phyloP scores from a whole-genome alignment of 805 yeast species.

The Candida morakotiae region DNA sequence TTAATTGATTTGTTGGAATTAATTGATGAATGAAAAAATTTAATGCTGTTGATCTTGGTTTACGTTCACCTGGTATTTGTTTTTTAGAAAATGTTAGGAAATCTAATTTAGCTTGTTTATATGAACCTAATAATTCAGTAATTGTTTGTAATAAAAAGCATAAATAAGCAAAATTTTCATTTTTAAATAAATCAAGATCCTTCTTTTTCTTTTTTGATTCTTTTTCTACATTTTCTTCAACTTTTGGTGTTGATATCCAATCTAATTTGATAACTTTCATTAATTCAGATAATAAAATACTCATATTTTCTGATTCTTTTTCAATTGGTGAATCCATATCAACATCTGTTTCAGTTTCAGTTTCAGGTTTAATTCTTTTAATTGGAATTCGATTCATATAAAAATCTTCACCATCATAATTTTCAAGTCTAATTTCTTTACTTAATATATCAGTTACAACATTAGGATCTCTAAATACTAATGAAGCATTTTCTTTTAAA shows the following conservation, averaged over 20 bases:
- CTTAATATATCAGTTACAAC: constrained; percentile 44
- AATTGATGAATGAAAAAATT: constrained; percentile 76
- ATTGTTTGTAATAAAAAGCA: constrained; percentile 65
- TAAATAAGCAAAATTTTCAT: constrained; percentile 59
- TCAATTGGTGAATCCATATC: constrained; percentile 15
- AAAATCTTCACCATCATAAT: constrained; percentile 34
- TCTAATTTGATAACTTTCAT: constrained; percentile 43
- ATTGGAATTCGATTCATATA: constrained; percentile 19
- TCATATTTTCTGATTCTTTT: constrained; percentile 55
- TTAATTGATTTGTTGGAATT: constrained; percentile 50
- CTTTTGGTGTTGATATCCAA: constrained; percentile 27
- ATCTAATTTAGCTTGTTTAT: constrained; percentile 76
- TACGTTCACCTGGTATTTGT: constrained; percentile 34
- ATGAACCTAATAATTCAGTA: constrained; percentile 71
- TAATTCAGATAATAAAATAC: constrained; percentile 58
- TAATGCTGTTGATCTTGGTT: constrained; percentile 73
- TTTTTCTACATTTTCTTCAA: constrained; percentile 7
- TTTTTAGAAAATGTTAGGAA: constrained; percentile 75
- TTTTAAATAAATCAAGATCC: constrained; percentile 36
- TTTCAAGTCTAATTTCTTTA: constrained; percentile 38
- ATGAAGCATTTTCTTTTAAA: constrained; percentile 47
- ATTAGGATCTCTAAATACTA: constrained; percentile 47
- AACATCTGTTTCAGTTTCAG: constrained; percentile 17
- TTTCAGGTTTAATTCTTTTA: constrained; percentile 10
- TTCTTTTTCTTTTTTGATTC: constrained; percentile 19